These are phyloP conservation scores for Clathrospora elynae DNA, from an alignment of 2,329 filamentous ascomycete genomes.

Conservation along the genomic window DNA sequence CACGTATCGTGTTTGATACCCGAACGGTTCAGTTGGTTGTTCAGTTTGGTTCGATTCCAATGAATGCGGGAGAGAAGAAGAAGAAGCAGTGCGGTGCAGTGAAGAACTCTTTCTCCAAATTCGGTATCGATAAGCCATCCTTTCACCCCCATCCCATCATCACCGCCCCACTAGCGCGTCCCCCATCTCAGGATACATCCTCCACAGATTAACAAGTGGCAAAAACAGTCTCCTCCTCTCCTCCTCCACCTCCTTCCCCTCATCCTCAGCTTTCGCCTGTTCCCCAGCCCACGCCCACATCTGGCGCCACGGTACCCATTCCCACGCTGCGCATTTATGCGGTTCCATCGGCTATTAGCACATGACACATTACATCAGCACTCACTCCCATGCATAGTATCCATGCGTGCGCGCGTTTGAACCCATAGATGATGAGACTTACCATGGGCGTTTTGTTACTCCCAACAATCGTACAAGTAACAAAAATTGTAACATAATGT, in stretches of 20 bases:
- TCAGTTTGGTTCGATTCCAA: too few species aligned
- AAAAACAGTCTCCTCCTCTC: conserved; percentile 56
- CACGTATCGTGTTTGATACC: too few species aligned
- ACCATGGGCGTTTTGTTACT: conserved; percentile 60
- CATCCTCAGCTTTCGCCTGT: conserved; percentile 38
- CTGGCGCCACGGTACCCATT: conserved; percentile 58
- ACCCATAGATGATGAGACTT: too few species aligned
- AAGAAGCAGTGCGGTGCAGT: too few species aligned
- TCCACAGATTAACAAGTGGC: conserved; percentile 55
- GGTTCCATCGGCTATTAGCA: conserved; percentile 50
- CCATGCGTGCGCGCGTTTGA: too few species aligned
- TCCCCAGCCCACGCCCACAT: conserved; percentile 48
- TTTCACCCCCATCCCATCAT: too few species aligned
- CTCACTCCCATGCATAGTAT: too few species aligned
- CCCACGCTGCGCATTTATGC: conserved; percentile 62
- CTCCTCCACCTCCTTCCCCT: conserved; percentile 33
- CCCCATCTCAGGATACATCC: conserved; percentile 38
- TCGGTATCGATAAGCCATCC: too few species aligned
- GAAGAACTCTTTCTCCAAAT: too few species aligned
- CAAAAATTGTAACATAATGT: conserved; percentile 78
- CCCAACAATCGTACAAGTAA: conserved; percentile 59
- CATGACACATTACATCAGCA: conserved; percentile 6
- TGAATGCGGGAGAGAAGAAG: too few species aligned
- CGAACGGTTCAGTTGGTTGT: too few species aligned
- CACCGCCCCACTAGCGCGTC: conserved; percentile 20